Percentiles rank a stretch among this genome's conserved stretches.
These are phyloP conservation scores for Leccinellum albellum DNA, from an alignment of 768 basidiomycete genomes.

Conservation along the genomic window DNA sequence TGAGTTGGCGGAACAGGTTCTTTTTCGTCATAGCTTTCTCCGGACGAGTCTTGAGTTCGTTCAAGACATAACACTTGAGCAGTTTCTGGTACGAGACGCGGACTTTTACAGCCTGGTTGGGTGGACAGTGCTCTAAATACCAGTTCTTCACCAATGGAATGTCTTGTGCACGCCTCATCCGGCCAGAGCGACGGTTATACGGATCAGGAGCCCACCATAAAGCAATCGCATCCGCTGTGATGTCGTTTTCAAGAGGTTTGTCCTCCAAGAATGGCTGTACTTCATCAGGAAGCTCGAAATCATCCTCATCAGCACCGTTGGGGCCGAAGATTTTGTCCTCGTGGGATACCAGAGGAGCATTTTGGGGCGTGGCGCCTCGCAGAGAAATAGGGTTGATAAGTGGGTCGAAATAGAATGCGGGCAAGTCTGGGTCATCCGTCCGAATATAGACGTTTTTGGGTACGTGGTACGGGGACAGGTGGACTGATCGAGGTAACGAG, in stretches of 20 bases:
- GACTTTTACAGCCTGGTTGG: conserved; percentile 94
- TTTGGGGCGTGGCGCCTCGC: conserved; percentile 81
- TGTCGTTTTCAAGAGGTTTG: conserved; percentile 78
- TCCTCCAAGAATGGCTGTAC: conserved; percentile 78
- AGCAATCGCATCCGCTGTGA: conserved; percentile 95
- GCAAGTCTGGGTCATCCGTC: conserved; percentile 98
- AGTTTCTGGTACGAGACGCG: conserved; percentile 99
- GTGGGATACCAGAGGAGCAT: conserved; percentile 76
- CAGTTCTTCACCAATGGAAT: conserved; percentile 95
- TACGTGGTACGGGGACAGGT: conserved; percentile 84
- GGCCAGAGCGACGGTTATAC: conserved; percentile 87
- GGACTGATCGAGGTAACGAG: conserved; percentile 92
- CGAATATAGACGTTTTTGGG: conserved; percentile 99
- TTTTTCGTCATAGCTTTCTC: conserved; percentile 99
- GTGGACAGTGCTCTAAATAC: conserved; percentile 98
- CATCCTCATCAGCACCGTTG: conserved; percentile 79
- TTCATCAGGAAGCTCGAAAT: conserved; percentile 79
- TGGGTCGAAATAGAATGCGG: conserved; percentile 98
- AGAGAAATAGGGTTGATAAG: conserved; percentile 97
- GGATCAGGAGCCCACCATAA: conserved; percentile 99
- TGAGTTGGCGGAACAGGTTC: conserved; percentile 91
- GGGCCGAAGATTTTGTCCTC: conserved; percentile 93
- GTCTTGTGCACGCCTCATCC: conserved; percentile 93
- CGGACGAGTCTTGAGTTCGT: conserved; percentile 81
- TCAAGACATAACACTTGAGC: conserved; percentile 91